phyloP scores from a whole-genome alignment of 73 alveolate genomes.

The Paramecium biaurelia region DNA sequence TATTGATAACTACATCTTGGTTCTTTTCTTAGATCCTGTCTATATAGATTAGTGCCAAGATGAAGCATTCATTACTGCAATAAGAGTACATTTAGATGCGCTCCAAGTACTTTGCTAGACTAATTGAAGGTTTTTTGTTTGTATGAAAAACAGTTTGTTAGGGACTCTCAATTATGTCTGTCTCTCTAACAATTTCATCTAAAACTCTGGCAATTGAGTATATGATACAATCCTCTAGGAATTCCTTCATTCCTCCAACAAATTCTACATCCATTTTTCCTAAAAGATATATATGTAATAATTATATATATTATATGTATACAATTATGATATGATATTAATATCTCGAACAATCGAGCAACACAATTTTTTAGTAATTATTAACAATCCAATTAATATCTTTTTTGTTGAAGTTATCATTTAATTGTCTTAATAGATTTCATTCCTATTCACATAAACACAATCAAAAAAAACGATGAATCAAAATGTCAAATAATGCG shows the following conservation, averaged over 20 bases:
- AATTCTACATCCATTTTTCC: constrained; percentile 25
- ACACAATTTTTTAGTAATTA: background rate
- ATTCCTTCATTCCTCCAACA: background rate
- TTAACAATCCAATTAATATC: background rate
- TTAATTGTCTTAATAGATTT: background rate
- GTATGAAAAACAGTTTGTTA: constrained; percentile 3
- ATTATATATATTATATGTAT: background rate
- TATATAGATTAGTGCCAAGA: constrained; percentile 70
- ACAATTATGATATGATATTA: background rate
- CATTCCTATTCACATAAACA: background rate
- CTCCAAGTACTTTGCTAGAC: background rate
- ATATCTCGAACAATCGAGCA: background rate
- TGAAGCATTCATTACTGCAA: constrained; percentile 63
- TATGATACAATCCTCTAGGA: background rate
- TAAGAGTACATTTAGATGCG: constrained; percentile 21
- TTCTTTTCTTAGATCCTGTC: constrained; percentile 65
- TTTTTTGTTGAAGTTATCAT: background rate
- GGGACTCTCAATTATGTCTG: constrained; percentile 22
- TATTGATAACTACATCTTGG: constrained; percentile 42
- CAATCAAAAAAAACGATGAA: background rate
- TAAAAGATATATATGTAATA: background rate
- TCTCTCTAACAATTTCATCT: constrained; percentile 30
- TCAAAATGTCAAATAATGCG: background rate
- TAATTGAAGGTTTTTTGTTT: constrained; percentile 37
- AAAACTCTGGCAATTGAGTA: constrained; percentile 4